A percentile compares a stretch with the other conserved stretches of the same genome.
These are phyloP conservation scores for Tulasnella sp. DNA, from an alignment of 768 basidiomycete species.

Conservation along the genomic window DNA sequence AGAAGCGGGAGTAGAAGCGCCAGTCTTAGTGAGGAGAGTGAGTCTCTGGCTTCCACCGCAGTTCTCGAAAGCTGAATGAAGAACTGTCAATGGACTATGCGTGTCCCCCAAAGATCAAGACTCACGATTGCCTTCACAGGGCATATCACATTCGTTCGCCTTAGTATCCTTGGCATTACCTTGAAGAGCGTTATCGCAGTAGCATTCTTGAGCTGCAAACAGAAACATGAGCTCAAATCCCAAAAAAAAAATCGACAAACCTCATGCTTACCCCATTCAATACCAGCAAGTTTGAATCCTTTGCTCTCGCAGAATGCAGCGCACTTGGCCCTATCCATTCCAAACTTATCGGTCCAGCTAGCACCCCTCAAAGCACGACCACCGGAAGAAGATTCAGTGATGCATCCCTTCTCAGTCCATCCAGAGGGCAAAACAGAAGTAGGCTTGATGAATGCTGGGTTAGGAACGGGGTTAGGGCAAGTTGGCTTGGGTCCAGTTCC, in stretches of 20 bases:
- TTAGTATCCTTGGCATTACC: neutral
- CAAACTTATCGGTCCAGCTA: neutral
- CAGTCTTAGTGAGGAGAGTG: constrained; percentile 8
- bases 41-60: neutral
- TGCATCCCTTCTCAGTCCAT: constrained; percentile 1
- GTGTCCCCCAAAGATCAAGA: neutral
- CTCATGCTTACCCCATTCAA: constrained; percentile 3
- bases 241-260: neutral
- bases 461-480: neutral
- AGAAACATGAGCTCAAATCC: neutral
- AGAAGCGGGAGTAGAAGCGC: neutral
- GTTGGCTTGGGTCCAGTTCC: constrained; percentile 9
- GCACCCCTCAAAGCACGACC: constrained; percentile 2
- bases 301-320: constrained; percentile 9
- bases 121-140: constrained; percentile 2
- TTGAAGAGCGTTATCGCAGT: neutral
- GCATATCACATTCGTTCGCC: neutral
- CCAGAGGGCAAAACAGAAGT: neutral
- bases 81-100: neutral
- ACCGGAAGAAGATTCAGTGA: neutral
- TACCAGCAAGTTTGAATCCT: constrained; percentile 8
- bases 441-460: neutral
- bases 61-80: constrained; percentile 1
- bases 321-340: constrained; percentile 2
- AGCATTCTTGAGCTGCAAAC: constrained; percentile 4